phyloP scores from a whole-genome alignment of 140 eudicot genomes.

The Bidens hawaiensis region DNA sequence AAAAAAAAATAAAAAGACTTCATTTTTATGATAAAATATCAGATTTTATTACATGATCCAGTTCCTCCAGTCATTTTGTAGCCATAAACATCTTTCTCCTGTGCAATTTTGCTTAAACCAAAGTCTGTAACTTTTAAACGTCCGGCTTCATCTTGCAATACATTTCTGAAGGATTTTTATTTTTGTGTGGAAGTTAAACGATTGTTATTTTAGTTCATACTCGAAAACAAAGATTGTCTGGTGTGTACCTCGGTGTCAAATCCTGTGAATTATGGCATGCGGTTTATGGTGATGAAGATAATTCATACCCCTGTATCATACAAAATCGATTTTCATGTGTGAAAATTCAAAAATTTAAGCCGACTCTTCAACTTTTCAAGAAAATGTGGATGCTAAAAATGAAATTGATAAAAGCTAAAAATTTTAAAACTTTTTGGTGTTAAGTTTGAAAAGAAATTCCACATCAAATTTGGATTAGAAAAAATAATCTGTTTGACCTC shows the following conservation, averaged over 20 bases:
- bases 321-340: background rate
- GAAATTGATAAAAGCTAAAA: background rate
- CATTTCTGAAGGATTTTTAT: conserved; percentile 37
- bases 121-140: conserved; percentile 74
- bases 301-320: conserved; percentile 55
- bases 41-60: conserved; percentile 51
- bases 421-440: background rate
- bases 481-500: conserved; percentile 1
- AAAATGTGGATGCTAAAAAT: background rate
- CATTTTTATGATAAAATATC: background rate
- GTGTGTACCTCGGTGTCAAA: conserved; percentile 61
- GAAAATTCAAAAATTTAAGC: background rate
- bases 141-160: conserved; percentile 69
- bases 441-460: background rate
- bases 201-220: background rate
- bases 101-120: conserved; percentile 69
- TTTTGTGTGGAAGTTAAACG: background rate
- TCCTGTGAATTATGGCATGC: conserved; percentile 69
- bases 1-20: too few relatives aligned
- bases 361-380: background rate
- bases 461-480: background rate
- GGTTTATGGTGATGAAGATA: conserved; percentile 80
- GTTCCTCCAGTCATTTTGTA: conserved; percentile 84
- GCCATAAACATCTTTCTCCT: conserved; percentile 55
- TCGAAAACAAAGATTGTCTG: background rate